Conservation (phyloP, 2,329 filamentous ascomycete genomes). For the Biscogniauxia marginata region DNA sequence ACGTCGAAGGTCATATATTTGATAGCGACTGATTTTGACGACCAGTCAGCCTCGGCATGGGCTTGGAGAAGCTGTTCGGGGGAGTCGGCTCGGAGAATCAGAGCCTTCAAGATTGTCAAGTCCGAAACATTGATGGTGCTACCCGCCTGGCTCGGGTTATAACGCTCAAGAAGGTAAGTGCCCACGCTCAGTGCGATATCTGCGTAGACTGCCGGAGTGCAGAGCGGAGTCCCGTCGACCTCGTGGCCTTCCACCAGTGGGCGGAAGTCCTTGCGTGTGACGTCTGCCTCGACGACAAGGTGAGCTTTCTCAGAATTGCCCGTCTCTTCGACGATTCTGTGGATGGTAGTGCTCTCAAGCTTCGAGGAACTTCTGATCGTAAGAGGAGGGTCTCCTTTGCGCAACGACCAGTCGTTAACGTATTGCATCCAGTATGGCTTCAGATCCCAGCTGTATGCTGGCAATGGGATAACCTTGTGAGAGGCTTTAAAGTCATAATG, state of each 20-base stretch:
- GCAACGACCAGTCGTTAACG: conserved; percentile 59
- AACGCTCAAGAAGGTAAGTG: conserved; percentile 52
- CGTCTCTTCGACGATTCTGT: conserved; percentile 35
- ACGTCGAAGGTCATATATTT: conserved; percentile 34
- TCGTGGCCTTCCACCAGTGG: conserved; percentile 46
- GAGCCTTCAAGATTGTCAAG: conserved; percentile 54
- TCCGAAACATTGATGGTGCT: conserved; percentile 42
- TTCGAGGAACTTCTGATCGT: conserved; percentile 1
- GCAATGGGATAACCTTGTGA: conserved; percentile 54
- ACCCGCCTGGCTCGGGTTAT: conserved; percentile 43
- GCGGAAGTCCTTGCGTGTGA: conserved; percentile 54
- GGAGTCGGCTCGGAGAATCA: conserved; percentile 41
- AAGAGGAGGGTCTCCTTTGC: conserved; percentile 52
- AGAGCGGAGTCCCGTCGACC: conserved; percentile 29
- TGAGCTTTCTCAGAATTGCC: conserved; percentile 39
- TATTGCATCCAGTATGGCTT: conserved; percentile 53
- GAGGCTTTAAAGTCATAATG: conserved; percentile 53
- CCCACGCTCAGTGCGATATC: conserved; percentile 60
- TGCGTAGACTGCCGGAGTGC: conserved; percentile 49
- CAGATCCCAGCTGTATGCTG: conserved; percentile 60
- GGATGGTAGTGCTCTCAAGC: conserved; percentile 20
- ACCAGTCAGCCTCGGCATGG: conserved; percentile 45
- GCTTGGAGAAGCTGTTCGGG: conserved; percentile 46
- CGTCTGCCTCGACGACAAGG: conserved; percentile 53
- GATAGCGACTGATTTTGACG: conserved; percentile 41